Evolutionary conservation across 225 moss, liverwort and hornwort species (phyloP).

Genomic region (Bryoerythrophyllum caledonicum): DNA sequence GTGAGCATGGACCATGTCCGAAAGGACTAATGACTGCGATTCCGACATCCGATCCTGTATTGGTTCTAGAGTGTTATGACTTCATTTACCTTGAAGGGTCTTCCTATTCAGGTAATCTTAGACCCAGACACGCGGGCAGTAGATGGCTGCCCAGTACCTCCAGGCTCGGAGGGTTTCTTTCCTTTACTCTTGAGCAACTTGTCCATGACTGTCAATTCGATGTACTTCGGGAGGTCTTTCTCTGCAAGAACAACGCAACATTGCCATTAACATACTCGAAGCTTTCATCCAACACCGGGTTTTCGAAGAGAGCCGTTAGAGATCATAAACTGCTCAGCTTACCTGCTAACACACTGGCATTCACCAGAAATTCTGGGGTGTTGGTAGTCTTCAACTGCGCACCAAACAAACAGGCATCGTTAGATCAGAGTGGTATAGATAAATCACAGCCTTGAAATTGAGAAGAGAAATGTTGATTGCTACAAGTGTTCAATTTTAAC

Average conservation of each 20-base stretch:
- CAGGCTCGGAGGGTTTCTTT: constrained; percentile 49
- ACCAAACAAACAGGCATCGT: background rate
- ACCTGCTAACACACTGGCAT: constrained; percentile 43
- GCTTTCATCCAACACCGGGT: background rate
- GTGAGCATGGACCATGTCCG: no score
- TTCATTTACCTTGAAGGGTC: constrained; percentile 21
- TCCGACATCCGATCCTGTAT: no score
- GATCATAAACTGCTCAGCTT: background rate
- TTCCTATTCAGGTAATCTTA: constrained; percentile 40
- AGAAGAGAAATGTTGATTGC: background rate
- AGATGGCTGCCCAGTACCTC: constrained; percentile 38
- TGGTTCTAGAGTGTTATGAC: background rate
- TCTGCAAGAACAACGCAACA: constrained; percentile 25
- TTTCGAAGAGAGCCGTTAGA: background rate
- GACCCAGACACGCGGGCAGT: constrained; percentile 16
- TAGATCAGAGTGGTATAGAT: background rate
- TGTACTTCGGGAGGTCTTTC: constrained; percentile 37
- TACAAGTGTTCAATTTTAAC: no score
- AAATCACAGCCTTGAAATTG: background rate
- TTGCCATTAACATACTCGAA: background rate
- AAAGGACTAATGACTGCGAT: no score
- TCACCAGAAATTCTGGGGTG: constrained; percentile 40
- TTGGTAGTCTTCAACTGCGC: constrained; percentile 37
- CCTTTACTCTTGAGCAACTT: constrained; percentile 54
- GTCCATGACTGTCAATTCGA: constrained; percentile 39